Evolutionary conservation across 73 alveolate species (phyloP).

Genomic region (Symbiodinium pilosum): DNA sequence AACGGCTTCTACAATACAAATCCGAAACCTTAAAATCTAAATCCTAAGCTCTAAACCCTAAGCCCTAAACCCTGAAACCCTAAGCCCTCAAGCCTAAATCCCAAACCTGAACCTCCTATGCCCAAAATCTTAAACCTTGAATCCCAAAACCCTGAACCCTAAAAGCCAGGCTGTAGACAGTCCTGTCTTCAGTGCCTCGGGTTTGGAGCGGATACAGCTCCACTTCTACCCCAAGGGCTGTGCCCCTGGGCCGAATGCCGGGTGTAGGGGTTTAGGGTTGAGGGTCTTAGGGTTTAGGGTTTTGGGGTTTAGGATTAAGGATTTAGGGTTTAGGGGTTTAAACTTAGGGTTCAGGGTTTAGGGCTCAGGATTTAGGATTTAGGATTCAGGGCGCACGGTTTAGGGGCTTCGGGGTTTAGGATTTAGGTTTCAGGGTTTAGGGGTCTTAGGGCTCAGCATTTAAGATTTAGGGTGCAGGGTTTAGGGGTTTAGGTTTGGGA

Average conservation of each 20-base stretch:
- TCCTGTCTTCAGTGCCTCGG: slow-evolving; percentile 89
- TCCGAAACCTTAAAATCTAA: no score
- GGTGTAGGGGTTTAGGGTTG: neutral
- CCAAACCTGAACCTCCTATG: no score
- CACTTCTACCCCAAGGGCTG: slow-evolving; percentile 85
- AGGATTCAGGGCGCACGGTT: neutral
- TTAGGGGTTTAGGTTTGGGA: neutral
- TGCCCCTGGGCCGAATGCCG: neutral
- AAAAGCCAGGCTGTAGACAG: slow-evolving; percentile 31
- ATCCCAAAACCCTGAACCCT: neutral
- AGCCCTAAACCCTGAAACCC: neutral
- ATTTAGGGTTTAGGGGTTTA: no score
- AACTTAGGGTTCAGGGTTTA: neutral
- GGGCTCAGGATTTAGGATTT: neutral
- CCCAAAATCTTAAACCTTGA: neutral
- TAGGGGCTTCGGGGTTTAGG: neutral
- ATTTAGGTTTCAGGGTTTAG: neutral
- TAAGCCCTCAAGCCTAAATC: neutral
- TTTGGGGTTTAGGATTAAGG: neutral
- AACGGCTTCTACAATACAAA: no score
- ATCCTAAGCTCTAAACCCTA: no score
- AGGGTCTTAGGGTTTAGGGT: neutral
- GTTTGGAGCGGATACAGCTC: slow-evolving; percentile 60
- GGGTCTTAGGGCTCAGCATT: neutral
- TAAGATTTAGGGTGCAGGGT: neutral